Conservation (phyloP, 139 green algal genomes). For the Eudorina sp. region DNA sequence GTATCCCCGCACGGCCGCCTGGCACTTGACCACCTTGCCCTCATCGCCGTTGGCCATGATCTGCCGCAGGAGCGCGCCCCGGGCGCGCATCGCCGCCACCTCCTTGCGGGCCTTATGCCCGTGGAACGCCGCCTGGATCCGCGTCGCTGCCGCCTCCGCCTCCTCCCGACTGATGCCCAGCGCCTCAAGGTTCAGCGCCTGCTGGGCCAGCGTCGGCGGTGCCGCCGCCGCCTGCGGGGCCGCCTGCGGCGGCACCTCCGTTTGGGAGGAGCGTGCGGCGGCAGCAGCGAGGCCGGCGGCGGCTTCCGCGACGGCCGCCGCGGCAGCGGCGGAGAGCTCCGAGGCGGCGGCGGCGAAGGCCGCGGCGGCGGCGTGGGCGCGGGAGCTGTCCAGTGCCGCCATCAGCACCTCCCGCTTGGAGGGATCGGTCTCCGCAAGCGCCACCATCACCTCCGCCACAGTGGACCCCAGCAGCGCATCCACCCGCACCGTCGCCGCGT, state of each 20-base stretch:
- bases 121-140: constrained; percentile 47
- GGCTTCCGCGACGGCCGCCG: neutral
- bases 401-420: constrained; percentile 25
- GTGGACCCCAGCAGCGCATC: constrained; percentile 53
- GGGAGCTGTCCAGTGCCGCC: neutral
- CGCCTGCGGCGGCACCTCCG: neutral
- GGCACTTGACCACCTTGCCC: constrained; percentile 38
- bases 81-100: constrained; percentile 48
- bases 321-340: neutral
- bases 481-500: constrained; percentile 14
- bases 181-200: neutral
- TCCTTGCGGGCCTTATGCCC: constrained; percentile 49
- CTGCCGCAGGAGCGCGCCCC: neutral
- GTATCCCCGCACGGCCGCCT: constrained; percentile 49
- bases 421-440: constrained; percentile 25
- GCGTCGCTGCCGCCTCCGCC: constrained; percentile 41
- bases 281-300: neutral
- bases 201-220: neutral
- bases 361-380: constrained; percentile 2
- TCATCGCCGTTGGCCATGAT: constrained; percentile 26
- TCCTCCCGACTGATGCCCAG: constrained; percentile 17
- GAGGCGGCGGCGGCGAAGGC: neutral
- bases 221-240: neutral
- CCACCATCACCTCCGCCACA: constrained; percentile 29
- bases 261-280: neutral